Percentiles rank a stretch among this genome's conserved stretches.
Evolutionary conservation across 352 stramenopile genomes (phyloP).

Genomic region (Globisporangium ultimum): DNA sequence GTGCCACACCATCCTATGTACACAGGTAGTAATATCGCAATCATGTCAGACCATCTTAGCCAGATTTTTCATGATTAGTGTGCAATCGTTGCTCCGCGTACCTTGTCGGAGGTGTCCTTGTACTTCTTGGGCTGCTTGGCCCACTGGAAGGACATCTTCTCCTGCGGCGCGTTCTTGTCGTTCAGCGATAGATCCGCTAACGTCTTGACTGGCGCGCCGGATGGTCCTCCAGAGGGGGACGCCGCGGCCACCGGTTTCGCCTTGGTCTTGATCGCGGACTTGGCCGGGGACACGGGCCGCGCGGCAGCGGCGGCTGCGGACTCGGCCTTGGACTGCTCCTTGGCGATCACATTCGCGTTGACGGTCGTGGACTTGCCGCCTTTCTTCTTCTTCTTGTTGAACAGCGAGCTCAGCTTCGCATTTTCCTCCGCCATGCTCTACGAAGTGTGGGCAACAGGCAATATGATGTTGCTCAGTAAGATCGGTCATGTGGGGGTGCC

Average conservation of each 20-base stretch:
- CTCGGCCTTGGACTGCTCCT: conserved; percentile 36
- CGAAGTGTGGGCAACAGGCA: too few species aligned
- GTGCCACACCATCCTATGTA: conserved; percentile 44
- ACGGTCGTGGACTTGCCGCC: conserved; percentile 65
- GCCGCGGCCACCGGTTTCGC: conserved; percentile 18
- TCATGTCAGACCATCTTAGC: too few species aligned
- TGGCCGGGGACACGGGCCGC: conserved; percentile 4
- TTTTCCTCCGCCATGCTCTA: conserved; percentile 26
- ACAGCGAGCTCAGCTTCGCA: conserved; percentile 79
- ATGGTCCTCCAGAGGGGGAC: conserved; percentile 7
- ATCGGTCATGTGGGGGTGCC: too few species aligned
- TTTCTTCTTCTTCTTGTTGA: conserved; percentile 85
- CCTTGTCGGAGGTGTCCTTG: conserved; percentile 52
- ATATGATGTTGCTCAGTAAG: too few species aligned
- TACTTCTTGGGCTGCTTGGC: conserved; percentile 87
- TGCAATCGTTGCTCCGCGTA: conserved; percentile 3
- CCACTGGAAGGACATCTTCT: conserved; percentile 67
- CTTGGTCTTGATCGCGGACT: conserved; percentile 6
- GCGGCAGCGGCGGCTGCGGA: conserved; percentile 5
- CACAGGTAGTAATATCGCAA: too few species aligned
- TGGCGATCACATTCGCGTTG: conserved; percentile 78
- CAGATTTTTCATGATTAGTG: background rate
- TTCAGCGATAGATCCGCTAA: conserved; percentile 62
- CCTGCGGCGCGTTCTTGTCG: conserved; percentile 42
- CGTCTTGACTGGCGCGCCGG: conserved; percentile 33